Conservation (phyloP, 805 yeast genomes). For the Monosporozyma aerobia region DNA sequence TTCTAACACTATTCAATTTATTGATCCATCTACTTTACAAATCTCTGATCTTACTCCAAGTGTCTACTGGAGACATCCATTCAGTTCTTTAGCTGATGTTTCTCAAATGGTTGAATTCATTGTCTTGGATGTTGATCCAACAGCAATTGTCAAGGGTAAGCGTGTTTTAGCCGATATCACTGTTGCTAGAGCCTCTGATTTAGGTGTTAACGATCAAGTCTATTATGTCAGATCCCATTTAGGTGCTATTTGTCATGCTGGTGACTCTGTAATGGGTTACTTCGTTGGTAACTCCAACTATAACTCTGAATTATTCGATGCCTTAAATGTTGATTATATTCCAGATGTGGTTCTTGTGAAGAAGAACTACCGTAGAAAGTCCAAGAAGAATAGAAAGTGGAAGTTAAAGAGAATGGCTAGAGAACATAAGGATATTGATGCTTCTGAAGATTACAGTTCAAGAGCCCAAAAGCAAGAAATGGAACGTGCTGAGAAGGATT, state of each 20-base stretch:
- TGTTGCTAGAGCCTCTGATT: constrained; percentile 78
- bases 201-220: constrained; percentile 78
- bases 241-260: constrained; percentile 92
- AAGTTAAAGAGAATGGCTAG: constrained; percentile 95
- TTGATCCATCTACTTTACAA: constrained; percentile 77
- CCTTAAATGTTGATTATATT: constrained; percentile 45
- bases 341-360: constrained; percentile 86
- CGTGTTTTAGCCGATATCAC: constrained; percentile 82
- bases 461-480: constrained; percentile 80
- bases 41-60: constrained; percentile 62
- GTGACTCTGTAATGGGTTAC: constrained; percentile 91
- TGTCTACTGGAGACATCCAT: constrained; percentile 77
- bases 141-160: constrained; percentile 70
- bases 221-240: constrained; percentile 83
- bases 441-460: constrained; percentile 47
- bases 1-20: constrained; percentile 72
- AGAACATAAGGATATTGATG: constrained; percentile 84
- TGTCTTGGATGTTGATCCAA: constrained; percentile 89
- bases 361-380: constrained; percentile 78
- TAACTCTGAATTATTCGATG: constrained; percentile 81
- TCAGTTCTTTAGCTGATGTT: constrained; percentile 64
- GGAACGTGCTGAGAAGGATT: constrained; percentile 89
- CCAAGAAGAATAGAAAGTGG: constrained; percentile 73
- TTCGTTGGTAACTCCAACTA: constrained; percentile 77
- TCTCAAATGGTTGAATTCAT: constrained; percentile 76